Evolutionary conservation across 2,329 filamentous ascomycete species (phyloP), one percentile per base, ranked within the genome.

Genomic region (Plectosphaerella sp.): DNA sequence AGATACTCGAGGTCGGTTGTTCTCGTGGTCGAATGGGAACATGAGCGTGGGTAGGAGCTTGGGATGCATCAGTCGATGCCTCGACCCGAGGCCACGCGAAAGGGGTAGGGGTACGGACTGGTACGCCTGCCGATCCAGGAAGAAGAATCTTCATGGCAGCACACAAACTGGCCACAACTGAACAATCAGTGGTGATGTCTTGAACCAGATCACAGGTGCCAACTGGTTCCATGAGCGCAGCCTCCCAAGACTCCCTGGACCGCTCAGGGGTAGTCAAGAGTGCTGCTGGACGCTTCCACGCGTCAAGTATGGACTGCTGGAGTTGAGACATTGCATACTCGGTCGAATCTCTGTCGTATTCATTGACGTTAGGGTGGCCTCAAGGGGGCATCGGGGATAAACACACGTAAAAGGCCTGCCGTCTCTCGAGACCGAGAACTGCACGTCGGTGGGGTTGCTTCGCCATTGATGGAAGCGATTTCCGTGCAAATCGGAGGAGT

Each of bases 131-230:
- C 16, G 84, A 80, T 3, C 87, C 87, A n/a, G 84, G 84, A 55
- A 86, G 79, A 9, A 86, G 78, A 57, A 89, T 80, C 41, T 86
- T 85, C 54, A 87, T 85, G 22, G 83, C 86, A 24, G 92, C 91
- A 65, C 92, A 97, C 6, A 99, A 78, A 66, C 94, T 97, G 15
- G 94, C 94, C 25, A 99, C 93, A 4, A 99, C 93, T 1, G 94
- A 97, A 65, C 94, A 99, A 67, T 99, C 94, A 1, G 93, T 95
- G 5, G 93, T 92, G 54, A 96, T 85, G 68, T 99, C 94, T 69
- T 99, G 94, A 3, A 97, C 91, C 8, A 99, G 79, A 68, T 99
- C 93, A 55, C 89, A 84, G 14, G 80, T 77, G 9, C 76, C 71
- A 7, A 71, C 69, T 15, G 79, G 74, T 46, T 72, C 68, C 83